Conservation (phyloP, 768 basidiomycete species). For the Lanmaoa rubissima region DNA sequence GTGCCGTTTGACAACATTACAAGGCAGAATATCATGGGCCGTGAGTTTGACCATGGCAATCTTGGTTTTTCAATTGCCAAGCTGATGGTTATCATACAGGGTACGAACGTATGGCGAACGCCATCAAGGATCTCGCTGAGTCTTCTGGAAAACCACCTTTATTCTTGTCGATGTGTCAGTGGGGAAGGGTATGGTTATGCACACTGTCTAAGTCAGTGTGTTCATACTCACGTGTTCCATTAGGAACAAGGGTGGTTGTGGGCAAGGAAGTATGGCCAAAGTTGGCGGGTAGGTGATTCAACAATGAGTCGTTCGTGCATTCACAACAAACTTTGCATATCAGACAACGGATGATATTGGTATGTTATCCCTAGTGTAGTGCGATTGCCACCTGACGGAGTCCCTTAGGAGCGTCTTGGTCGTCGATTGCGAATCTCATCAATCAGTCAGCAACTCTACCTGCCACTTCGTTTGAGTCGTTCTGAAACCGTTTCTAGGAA, state of each 20-base stretch:
- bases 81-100: slow-evolving; percentile 35
- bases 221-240: slow-evolving; percentile 1
- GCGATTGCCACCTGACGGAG: not conserved
- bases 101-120: slow-evolving; percentile 58
- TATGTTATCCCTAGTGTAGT: slow-evolving; percentile 9
- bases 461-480: not conserved
- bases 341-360: slow-evolving; percentile 55
- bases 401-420: slow-evolving; percentile 45
- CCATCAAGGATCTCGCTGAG: slow-evolving; percentile 49
- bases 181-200: slow-evolving; percentile 52
- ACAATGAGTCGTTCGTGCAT: not conserved
- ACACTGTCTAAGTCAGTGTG: not conserved
- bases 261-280: slow-evolving; percentile 58
- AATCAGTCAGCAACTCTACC: slow-evolving; percentile 41
- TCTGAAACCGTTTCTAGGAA: slow-evolving; percentile 41
- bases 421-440: slow-evolving; percentile 49
- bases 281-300: slow-evolving; percentile 53
- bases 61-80: not conserved
- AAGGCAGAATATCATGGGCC: slow-evolving; percentile 53
- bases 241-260: slow-evolving; percentile 64
- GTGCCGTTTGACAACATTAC: slow-evolving; percentile 58
- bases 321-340: not conserved
- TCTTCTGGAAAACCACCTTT: slow-evolving; percentile 52
- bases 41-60: slow-evolving; percentile 32
- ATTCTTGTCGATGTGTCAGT: slow-evolving; percentile 62